A percentile compares a stretch with the other conserved stretches of the same genome.
These are phyloP conservation scores for Bothriochloa decipiens DNA, from an alignment of 176 grass and related monocot genomes.

Conservation along the genomic window DNA sequence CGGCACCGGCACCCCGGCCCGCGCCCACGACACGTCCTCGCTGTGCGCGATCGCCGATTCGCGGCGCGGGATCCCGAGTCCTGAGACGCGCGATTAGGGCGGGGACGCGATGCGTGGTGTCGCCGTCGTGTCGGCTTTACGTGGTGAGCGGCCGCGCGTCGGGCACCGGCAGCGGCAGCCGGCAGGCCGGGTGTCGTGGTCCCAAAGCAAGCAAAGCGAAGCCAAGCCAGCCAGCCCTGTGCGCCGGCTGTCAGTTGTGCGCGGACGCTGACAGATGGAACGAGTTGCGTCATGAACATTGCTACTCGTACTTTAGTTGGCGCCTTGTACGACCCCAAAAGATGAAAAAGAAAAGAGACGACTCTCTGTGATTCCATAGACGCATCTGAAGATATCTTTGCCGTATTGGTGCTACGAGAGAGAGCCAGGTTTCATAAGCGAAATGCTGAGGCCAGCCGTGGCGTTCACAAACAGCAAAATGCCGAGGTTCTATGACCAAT, in stretches of 20 bases:
- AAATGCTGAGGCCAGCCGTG: not conserved
- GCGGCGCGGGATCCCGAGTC: too few relatives aligned
- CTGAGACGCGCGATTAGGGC: too few relatives aligned
- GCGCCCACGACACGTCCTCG: too few relatives aligned
- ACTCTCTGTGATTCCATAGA: not conserved
- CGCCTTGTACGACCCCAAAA: not conserved
- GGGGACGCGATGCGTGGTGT: constrained; percentile 11
- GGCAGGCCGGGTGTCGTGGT: not conserved
- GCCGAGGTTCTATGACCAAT: not conserved
- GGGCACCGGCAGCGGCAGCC: not conserved
- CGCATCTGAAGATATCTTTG: constrained; percentile 2
- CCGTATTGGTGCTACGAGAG: not conserved
- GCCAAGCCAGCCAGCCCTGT: not conserved
- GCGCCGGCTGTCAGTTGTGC: not conserved
- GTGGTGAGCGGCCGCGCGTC: constrained; percentile 37
- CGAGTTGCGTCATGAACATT: not conserved
- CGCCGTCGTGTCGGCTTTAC: constrained; percentile 42
- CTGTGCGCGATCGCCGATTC: too few relatives aligned
- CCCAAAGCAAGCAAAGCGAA: not conserved
- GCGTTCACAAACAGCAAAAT: not conserved
- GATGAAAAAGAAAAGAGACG: not conserved
- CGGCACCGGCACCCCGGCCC: too few relatives aligned
- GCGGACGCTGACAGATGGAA: constrained; percentile 24
- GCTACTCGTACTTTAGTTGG: not conserved
- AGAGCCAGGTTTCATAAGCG: not conserved